A percentile compares a stretch with the other conserved stretches of the same genome.
phyloP scores from a whole-genome alignment of 495 filamentous ascomycete genomes.

The Aspergillus coremiiformis region DNA sequence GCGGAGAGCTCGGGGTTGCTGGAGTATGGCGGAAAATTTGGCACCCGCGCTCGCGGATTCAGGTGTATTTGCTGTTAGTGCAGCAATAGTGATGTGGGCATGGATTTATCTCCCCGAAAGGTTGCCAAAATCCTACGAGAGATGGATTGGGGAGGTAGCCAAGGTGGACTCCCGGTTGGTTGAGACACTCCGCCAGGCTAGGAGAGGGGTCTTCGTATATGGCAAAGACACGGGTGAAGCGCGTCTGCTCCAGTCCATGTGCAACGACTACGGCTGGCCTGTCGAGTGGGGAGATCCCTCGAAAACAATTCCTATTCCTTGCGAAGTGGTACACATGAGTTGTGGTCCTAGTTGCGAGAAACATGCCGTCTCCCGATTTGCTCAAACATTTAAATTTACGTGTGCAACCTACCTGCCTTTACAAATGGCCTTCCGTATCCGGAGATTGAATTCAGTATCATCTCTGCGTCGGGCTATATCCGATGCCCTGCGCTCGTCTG shows the following conservation, averaged over 20 bases:
- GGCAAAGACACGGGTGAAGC: conserved; percentile 73
- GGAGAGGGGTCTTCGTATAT: conserved; percentile 59
- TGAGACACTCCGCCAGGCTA: conserved; percentile 60
- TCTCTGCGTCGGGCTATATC: conserved; percentile 42
- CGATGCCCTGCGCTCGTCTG: conserved; percentile 64
- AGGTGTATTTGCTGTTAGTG: conserved; percentile 66
- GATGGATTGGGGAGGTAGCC: conserved; percentile 77
- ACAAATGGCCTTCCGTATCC: conserved; percentile 58
- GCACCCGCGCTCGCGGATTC: conserved; percentile 55
- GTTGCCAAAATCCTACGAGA: conserved; percentile 69
- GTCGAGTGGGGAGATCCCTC: conserved; percentile 69
- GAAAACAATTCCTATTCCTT: conserved; percentile 68
- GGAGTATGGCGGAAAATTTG: conserved; percentile 45
- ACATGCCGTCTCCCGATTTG: conserved; percentile 67
- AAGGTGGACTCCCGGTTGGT: conserved; percentile 74
- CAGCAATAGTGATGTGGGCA: conserved; percentile 82
- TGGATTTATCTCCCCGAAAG: conserved; percentile 72
- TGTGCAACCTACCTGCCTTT: conserved; percentile 77
- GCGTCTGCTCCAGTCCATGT: conserved; percentile 65
- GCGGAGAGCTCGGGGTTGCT: conserved; percentile 30
- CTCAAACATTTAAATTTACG: conserved; percentile 63
- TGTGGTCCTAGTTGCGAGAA: conserved; percentile 68
- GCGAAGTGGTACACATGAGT: conserved; percentile 83
- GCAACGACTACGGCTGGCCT: conserved; percentile 63
- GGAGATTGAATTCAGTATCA: conserved; percentile 39